Conservation (phyloP, 495 filamentous ascomycete genomes). For the Echria macrotheca region DNA sequence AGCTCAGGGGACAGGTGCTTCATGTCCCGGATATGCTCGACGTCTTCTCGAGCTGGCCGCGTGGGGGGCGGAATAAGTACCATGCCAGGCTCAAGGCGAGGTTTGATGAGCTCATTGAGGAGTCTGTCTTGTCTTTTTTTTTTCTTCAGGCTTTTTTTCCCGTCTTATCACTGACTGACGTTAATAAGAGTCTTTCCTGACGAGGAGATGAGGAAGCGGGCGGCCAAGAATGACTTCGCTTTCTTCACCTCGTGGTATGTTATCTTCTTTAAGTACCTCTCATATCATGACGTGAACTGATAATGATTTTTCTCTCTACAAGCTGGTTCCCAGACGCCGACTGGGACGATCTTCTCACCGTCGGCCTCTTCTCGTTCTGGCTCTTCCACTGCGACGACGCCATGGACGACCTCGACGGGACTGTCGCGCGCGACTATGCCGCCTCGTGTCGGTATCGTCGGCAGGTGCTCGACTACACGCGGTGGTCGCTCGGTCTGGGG, state of each 20-base stretch:
- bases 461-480: conserved; percentile 5
- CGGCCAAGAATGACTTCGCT: conserved; percentile 10
- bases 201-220: neutral
- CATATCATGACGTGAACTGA: neutral
- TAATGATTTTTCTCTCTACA: neutral
- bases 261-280: neutral
- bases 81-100: conserved; percentile 4
- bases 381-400: conserved; percentile 15
- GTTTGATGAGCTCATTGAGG: conserved; percentile 9
- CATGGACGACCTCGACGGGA: conserved; percentile 4
- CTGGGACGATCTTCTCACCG: conserved; percentile 11
- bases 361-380: conserved; percentile 10
- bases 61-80: conserved; percentile 8
- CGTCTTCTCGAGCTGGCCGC: conserved; percentile 11
- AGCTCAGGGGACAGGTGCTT: conserved; percentile 9
- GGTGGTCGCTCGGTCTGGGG: conserved; percentile 4
- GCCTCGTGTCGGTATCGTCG: conserved; percentile 5
- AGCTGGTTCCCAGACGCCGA: conserved; percentile 15
- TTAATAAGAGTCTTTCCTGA: conserved; percentile 7
- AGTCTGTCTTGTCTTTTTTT: neutral
- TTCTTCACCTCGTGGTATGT: conserved; percentile 9
- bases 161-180: no score
- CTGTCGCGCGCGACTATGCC: conserved; percentile 3
- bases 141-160: no score
- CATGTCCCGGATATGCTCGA: conserved; percentile 12